These are phyloP conservation scores for Ceratocystis cacaofunesta DNA, from an alignment of 2,329 filamentous ascomycete species.

Conservation along the genomic window DNA sequence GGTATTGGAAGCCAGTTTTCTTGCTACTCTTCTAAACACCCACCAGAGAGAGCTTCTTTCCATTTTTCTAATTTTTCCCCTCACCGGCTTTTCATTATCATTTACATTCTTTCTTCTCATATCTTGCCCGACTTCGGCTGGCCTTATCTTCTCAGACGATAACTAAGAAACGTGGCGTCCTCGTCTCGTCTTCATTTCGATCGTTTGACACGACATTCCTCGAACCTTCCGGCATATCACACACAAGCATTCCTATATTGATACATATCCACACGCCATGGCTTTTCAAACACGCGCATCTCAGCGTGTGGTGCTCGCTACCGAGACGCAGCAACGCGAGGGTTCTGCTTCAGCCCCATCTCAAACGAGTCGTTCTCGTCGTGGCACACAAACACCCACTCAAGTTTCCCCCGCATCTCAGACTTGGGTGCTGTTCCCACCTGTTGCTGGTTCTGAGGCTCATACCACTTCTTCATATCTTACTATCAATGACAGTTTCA, in stretches of 20 bases:
- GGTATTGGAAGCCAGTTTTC: background rate
- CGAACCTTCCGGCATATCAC: background rate
- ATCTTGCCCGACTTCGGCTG: background rate
- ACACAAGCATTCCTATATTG: background rate
- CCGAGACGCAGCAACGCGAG: slow-evolving; percentile 9
- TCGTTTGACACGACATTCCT: slow-evolving; percentile 2
- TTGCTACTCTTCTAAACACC: background rate
- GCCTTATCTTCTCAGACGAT: background rate
- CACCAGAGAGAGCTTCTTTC: background rate
- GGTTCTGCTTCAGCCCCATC: slow-evolving; percentile 12
- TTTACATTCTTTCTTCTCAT: background rate
- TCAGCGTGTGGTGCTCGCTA: slow-evolving; percentile 11
- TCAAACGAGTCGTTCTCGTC: slow-evolving; percentile 10
- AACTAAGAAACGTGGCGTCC: too few relatives aligned
- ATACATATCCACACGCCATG: slow-evolving; percentile 5
- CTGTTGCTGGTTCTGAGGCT: slow-evolving; percentile 41
- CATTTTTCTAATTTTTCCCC: background rate
- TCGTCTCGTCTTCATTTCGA: background rate
- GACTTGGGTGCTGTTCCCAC: slow-evolving; percentile 94
- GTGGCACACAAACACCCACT: slow-evolving; percentile 2
- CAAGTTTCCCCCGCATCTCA: slow-evolving; percentile 20
- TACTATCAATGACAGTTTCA: slow-evolving; percentile 15
- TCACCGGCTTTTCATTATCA: background rate
- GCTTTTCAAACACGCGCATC: slow-evolving; percentile 15
- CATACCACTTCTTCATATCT: slow-evolving; percentile 15